Conservation (phyloP, 805 yeast genomes). For the Tetrapisispora iriomotensis region DNA sequence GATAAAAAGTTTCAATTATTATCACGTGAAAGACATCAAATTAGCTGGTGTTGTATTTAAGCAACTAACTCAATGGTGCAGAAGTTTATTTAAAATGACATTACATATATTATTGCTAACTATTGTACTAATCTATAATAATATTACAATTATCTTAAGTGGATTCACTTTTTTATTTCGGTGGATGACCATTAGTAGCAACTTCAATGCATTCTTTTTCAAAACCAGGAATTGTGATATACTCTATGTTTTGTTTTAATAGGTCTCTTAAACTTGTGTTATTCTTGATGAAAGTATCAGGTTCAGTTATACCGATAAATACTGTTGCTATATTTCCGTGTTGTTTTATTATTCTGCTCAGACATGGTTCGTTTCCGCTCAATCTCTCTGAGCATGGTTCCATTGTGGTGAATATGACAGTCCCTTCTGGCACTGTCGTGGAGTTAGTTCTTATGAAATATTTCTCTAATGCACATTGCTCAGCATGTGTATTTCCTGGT, state of each 20-base stretch:
- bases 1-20: no score
- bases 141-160: neutral
- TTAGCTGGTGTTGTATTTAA: no score
- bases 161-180: conserved; percentile 10
- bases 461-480: conserved; percentile 84
- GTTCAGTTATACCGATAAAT: conserved; percentile 88
- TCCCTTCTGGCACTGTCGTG: conserved; percentile 53
- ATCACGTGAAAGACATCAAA: no score
- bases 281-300: conserved; percentile 74
- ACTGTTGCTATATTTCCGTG: conserved; percentile 50
- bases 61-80: no score
- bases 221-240: conserved; percentile 74
- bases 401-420: conserved; percentile 89
- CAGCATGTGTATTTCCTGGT: conserved; percentile 95
- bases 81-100: no score
- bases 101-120: neutral
- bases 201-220: conserved; percentile 58
- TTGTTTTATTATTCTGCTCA: conserved; percentile 58
- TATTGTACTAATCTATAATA: no score
- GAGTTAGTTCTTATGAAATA: conserved; percentile 34
- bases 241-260: conserved; percentile 49
- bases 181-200: conserved; percentile 75
- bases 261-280: conserved; percentile 56
- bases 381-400: conserved; percentile 88
- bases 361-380: conserved; percentile 87